Evolutionary conservation across 192 early-diverging fungal species (phyloP).

Genomic region (Chytriomyces confervae): DNA sequence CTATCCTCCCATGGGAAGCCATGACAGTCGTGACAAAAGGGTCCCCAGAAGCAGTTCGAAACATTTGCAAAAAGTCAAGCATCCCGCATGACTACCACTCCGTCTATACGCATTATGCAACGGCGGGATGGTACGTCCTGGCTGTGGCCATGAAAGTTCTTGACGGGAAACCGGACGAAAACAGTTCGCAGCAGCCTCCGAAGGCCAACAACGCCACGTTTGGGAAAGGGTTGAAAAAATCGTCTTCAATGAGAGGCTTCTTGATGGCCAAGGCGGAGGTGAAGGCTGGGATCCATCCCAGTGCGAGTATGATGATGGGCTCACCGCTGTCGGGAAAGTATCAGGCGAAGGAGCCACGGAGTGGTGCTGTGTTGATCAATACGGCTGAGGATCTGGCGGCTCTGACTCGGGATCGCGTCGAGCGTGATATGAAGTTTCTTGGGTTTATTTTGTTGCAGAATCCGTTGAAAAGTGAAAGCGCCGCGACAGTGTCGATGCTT

Average conservation of each 20-base stretch:
- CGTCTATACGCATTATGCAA: slow-evolving; percentile 35
- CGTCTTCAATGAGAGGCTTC: background rate
- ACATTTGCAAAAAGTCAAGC: slow-evolving; percentile 42
- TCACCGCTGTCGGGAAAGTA: background rate
- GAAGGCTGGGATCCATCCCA: background rate
- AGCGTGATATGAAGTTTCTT: slow-evolving; percentile 60
- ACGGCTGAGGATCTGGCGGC: slow-evolving; percentile 42
- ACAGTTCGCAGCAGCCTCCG: background rate
- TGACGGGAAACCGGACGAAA: background rate
- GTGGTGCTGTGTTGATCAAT: background rate
- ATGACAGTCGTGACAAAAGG: slow-evolving; percentile 46
- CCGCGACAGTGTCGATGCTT: slow-evolving; percentile 65
- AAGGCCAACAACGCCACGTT: background rate
- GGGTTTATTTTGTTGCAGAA: slow-evolving; percentile 81
- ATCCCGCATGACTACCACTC: slow-evolving; percentile 48
- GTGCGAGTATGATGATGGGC: slow-evolving; percentile 2
- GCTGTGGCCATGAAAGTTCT: slow-evolving; percentile 40
- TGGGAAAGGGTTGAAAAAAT: background rate
- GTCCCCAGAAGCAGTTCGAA: slow-evolving; percentile 48
- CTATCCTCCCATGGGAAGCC: slow-evolving; percentile 26
- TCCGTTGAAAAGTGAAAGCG: slow-evolving; percentile 72
- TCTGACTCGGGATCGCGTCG: slow-evolving; percentile 68
- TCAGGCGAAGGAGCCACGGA: background rate
- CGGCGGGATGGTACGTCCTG: slow-evolving; percentile 56
- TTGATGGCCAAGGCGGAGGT: background rate